phyloP scores from a whole-genome alignment of 139 green algal genomes.

The Cymbomonas tetramitiformis region DNA sequence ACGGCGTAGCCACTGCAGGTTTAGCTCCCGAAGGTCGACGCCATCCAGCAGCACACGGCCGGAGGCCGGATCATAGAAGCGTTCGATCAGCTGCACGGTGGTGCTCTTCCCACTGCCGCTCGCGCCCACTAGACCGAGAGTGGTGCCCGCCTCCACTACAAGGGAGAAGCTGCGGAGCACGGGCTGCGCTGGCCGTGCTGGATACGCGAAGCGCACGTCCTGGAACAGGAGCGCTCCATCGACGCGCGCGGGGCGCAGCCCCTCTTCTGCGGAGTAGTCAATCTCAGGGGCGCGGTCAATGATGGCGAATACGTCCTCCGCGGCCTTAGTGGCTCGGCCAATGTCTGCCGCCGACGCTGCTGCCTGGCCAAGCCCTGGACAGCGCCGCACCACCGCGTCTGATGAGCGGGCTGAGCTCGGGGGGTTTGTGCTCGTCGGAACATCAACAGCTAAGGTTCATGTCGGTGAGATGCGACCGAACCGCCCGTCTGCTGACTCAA shows the following conservation, averaged over 20 bases:
- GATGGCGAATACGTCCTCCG: background rate
- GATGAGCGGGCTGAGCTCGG: no score
- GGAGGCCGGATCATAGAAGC: constrained; percentile 55
- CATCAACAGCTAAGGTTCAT: no score
- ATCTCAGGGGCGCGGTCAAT: constrained; percentile 9
- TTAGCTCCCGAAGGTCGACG: constrained; percentile 48
- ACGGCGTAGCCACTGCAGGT: constrained; percentile 57
- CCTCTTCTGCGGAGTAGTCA: background rate
- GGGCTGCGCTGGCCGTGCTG: constrained; percentile 29
- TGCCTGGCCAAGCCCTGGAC: constrained; percentile 4
- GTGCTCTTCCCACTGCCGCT: constrained; percentile 82
- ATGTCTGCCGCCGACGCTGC: constrained; percentile 10
- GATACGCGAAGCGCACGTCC: constrained; percentile 48
- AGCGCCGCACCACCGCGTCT: no score
- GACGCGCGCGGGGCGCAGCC: background rate
- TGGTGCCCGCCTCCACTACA: constrained; percentile 33
- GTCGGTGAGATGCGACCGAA: no score
- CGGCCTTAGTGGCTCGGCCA: background rate
- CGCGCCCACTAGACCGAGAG: constrained; percentile 76
- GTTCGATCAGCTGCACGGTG: constrained; percentile 64
- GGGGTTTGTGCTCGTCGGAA: no score
- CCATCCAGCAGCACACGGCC: constrained; percentile 59
- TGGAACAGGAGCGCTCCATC: constrained; percentile 21
- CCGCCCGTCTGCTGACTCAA: no score
- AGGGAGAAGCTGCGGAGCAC: constrained; percentile 57